Conservation (phyloP, 2,329 filamentous ascomycete genomes). For the Metarhizium brunneum region DNA sequence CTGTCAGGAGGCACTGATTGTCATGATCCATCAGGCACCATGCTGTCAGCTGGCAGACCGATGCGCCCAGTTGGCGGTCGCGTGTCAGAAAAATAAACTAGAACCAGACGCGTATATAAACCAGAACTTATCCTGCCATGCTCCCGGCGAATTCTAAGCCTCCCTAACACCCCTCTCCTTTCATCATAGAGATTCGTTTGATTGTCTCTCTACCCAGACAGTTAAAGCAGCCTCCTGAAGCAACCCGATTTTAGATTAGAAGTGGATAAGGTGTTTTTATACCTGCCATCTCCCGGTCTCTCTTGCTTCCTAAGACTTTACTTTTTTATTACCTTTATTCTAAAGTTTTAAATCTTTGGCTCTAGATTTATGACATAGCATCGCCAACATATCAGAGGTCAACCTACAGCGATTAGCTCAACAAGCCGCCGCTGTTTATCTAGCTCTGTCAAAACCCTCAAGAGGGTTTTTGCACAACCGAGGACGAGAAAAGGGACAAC, state of each 20-base stretch:
- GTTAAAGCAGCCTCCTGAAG: background rate
- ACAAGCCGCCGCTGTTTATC: too few relatives aligned
- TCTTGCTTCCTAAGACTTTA: too few relatives aligned
- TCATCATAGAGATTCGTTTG: background rate
- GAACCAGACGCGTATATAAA: background rate
- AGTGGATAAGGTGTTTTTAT: background rate
- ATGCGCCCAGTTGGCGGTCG: background rate
- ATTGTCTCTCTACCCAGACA: background rate
- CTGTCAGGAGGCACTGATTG: background rate
- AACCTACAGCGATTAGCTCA: too few relatives aligned
- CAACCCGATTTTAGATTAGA: background rate
- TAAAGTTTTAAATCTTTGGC: too few relatives aligned
- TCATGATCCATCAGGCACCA: background rate
- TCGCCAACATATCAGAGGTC: too few relatives aligned
- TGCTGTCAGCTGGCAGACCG: background rate
- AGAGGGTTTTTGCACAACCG: too few relatives aligned
- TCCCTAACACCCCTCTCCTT: background rate
- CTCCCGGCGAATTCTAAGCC: background rate
- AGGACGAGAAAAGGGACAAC: too few relatives aligned
- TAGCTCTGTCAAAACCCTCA: too few relatives aligned
- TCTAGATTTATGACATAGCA: too few relatives aligned
- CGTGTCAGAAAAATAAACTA: background rate
- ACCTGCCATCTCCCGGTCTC: too few relatives aligned
- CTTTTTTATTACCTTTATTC: too few relatives aligned
- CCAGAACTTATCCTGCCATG: too few relatives aligned